phyloP scores from a whole-genome alignment of 2,329 filamentous ascomycete species.

The Phaeophleospora eucalypticola region DNA sequence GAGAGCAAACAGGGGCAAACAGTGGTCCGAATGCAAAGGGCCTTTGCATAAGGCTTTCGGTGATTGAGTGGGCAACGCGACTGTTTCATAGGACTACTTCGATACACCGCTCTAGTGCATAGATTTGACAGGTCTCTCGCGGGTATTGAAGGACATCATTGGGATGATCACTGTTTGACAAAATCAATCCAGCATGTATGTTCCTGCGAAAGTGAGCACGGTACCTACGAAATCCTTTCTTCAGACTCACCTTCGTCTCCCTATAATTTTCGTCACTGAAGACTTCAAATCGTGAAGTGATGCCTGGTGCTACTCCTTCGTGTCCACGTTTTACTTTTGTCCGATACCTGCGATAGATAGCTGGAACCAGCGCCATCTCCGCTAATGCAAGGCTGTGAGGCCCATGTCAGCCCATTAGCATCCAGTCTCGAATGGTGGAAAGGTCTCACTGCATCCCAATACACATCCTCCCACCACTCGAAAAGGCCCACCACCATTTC shows the following conservation, averaged over 20 bases:
- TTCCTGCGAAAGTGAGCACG: constrained; percentile 5
- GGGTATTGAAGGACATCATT: too few species aligned
- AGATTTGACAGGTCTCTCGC: too few species aligned
- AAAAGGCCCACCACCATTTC: constrained; percentile 46
- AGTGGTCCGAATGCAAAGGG: too few species aligned
- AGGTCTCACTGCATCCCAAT: constrained; percentile 36
- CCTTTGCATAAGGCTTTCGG: too few species aligned
- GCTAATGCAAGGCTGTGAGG: constrained; percentile 57
- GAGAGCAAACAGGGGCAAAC: too few species aligned
- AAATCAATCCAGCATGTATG: constrained; percentile 10
- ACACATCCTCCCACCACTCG: constrained; percentile 46
- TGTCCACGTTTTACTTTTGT: constrained; percentile 1
- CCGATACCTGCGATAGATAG: constrained; percentile 11
- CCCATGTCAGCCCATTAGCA: constrained; percentile 41
- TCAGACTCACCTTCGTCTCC: constrained; percentile 4
- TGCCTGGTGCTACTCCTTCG: constrained; percentile 6
- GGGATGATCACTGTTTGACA: constrained; percentile 5
- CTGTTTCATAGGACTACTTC: too few species aligned
- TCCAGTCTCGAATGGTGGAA: neutral
- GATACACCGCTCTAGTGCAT: too few species aligned
- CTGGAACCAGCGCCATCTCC: constrained; percentile 23
- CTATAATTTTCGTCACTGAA: constrained; percentile 12
- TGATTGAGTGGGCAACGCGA: too few species aligned
- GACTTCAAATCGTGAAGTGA: constrained; percentile 12
- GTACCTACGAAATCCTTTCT: neutral